Percentiles rank a stretch among this genome's conserved stretches.
Conservation (phyloP, 1,284 basidiomycete genomes). For the Papiliotrema terrestris region DNA sequence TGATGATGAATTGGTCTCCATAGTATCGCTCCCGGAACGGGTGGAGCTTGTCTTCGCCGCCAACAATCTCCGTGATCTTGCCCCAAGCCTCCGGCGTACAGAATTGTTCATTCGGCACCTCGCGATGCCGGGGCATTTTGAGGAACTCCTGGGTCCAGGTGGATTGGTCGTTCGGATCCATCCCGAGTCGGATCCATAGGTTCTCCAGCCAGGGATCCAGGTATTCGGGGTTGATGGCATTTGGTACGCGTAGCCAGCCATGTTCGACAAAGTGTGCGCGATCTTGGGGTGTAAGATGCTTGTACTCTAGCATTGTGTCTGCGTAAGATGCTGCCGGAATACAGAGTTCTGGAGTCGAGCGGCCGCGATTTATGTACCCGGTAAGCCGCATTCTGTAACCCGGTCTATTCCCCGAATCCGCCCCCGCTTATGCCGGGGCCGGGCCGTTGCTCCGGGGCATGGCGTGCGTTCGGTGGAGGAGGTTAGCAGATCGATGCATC, state of each 20-base stretch:
- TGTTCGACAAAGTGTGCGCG: conserved; percentile 32
- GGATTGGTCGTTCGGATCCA: conserved; percentile 34
- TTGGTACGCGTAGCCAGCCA: conserved; percentile 31
- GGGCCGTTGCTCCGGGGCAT: no score
- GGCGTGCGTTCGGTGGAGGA: no score
- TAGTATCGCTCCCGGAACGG: conserved; percentile 28
- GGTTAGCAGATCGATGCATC: no score
- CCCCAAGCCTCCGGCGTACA: conserved; percentile 30
- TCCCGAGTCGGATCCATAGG: conserved; percentile 36
- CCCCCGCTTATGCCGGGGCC: no score
- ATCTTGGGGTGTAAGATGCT: conserved; percentile 20
- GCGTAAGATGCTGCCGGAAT: no score
- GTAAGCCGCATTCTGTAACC: no score
- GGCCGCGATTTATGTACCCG: no score
- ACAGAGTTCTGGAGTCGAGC: no score
- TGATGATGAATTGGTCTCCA: conserved; percentile 38
- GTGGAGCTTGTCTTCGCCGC: conserved; percentile 31
- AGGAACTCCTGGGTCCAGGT: conserved; percentile 37
- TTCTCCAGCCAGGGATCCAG: conserved; percentile 29
- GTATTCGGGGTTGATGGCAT: conserved; percentile 26
- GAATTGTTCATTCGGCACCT: conserved; percentile 24
- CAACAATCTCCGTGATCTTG: conserved; percentile 34
- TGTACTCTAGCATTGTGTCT: no score
- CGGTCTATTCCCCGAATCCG: no score
- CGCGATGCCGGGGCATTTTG: conserved; percentile 32